Percentiles rank a stretch among this genome's conserved stretches.
Conservation (phyloP, 108 stramenopile species). For the Nitzschia sp. region DNA sequence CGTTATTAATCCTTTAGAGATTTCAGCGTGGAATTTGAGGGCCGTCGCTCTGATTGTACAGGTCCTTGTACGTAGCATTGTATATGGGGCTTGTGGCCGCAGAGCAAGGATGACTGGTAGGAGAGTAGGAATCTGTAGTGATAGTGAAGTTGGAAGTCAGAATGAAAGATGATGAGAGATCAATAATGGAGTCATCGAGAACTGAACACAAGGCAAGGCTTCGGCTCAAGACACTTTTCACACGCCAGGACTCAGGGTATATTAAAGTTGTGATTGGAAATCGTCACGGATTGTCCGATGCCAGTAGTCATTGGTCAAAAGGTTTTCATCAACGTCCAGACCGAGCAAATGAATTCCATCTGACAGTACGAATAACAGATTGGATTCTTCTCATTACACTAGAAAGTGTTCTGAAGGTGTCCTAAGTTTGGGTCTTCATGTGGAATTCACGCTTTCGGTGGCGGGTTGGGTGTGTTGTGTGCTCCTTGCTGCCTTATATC, state of each 20-base stretch:
- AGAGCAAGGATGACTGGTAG: no score
- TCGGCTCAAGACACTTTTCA: no score
- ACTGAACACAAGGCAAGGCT: no score
- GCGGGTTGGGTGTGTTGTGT: neutral
- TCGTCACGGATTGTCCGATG: conserved; percentile 33
- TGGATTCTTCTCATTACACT: conserved; percentile 44
- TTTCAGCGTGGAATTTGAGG: no score
- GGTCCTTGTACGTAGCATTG: no score
- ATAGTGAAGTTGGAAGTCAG: no score
- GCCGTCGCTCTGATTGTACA: no score
- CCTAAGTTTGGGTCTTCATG: conserved; percentile 54
- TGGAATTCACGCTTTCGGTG: conserved; percentile 19
- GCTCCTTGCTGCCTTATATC: conserved; percentile 3
- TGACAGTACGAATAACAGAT: conserved; percentile 57
- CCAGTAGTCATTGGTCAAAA: conserved; percentile 47
- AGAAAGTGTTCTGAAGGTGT: conserved; percentile 50
- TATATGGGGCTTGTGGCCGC: no score
- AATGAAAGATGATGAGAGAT: no score
- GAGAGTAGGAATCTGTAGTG: no score
- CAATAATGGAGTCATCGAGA: no score
- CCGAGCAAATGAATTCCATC: conserved; percentile 26
- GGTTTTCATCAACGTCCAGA: conserved; percentile 31
- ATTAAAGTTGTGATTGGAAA: conserved; percentile 47
- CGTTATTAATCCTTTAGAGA: no score
- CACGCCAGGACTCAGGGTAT: conserved; percentile 44